Evolutionary conservation across 139 green algal species (phyloP).

Genomic region (Asterochloris erici): DNA sequence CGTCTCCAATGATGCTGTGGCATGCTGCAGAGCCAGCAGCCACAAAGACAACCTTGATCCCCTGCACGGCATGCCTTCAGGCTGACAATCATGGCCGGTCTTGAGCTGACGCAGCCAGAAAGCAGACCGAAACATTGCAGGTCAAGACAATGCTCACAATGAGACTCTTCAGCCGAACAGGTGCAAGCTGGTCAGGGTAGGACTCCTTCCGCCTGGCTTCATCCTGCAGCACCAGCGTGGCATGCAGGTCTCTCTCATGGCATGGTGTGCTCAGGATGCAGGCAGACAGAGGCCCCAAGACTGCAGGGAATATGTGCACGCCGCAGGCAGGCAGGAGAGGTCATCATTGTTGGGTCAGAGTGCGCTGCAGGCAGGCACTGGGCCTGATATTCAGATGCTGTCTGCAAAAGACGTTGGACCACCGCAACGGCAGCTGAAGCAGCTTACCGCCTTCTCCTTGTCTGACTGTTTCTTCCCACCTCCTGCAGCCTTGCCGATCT

Average conservation of each 20-base stretch:
- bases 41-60: conserved; percentile 70
- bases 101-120: neutral
- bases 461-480: conserved; percentile 26
- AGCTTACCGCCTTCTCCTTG: conserved; percentile 31
- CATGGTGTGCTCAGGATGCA: neutral
- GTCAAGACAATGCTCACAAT: conserved; percentile 27
- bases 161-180: conserved; percentile 65
- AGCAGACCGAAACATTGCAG: neutral
- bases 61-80: conserved; percentile 36
- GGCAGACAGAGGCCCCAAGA: too few relatives aligned
- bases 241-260: too few relatives aligned
- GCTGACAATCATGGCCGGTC: too few relatives aligned
- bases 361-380: neutral
- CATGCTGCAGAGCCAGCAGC: conserved; percentile 63
- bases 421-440: neutral
- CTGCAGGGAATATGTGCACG: too few relatives aligned
- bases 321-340: neutral
- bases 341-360: too few relatives aligned
- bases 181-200: conserved; percentile 75
- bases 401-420: neutral
- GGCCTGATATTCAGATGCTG: neutral
- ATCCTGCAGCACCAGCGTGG: conserved; percentile 24
- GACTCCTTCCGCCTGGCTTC: conserved; percentile 47
- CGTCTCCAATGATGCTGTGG: conserved; percentile 71
- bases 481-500: conserved; percentile 21